These are phyloP conservation scores for Volvariella volvacea DNA, from an alignment of 1,284 basidiomycete genomes.

Conservation along the genomic window DNA sequence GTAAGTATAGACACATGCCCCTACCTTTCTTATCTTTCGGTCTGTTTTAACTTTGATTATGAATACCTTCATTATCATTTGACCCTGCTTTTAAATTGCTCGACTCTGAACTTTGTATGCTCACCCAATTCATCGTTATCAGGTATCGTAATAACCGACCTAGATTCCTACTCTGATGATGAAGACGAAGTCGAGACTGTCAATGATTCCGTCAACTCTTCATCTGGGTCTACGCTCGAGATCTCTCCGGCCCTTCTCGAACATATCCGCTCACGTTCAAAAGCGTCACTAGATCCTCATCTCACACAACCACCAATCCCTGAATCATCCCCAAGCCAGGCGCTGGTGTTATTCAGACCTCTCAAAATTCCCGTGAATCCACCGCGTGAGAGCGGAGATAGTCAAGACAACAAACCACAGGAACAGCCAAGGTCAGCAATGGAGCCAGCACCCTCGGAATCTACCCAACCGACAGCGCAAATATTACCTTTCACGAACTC, in stretches of 20 bases:
- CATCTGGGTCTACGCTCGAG: no score
- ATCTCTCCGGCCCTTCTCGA: slow-evolving; percentile 44
- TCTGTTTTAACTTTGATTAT: neutral
- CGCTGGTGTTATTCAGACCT: slow-evolving; percentile 55
- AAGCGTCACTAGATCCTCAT: slow-evolving; percentile 8
- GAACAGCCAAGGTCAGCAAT: slow-evolving; percentile 9
- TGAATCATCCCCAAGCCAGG: slow-evolving; percentile 28
- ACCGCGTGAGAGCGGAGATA: slow-evolving; percentile 9
- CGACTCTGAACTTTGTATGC: neutral
- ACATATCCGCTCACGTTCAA: slow-evolving; percentile 28
- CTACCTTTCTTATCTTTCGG: neutral
- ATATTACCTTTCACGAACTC: no score
- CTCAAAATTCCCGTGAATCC: slow-evolving; percentile 15
- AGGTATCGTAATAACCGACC: slow-evolving; percentile 60
- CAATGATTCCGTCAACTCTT: slow-evolving; percentile 11
- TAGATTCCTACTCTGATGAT: slow-evolving; percentile 40
- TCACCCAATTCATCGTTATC: slow-evolving; percentile 6
- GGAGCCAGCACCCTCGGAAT: neutral
- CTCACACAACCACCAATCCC: slow-evolving; percentile 8
- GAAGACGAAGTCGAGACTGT: slow-evolving; percentile 30
- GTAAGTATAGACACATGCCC: slow-evolving; percentile 32
- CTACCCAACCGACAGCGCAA: no score
- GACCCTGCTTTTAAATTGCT: slow-evolving; percentile 3
- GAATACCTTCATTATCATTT: neutral
- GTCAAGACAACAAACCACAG: slow-evolving; percentile 12